These are phyloP conservation scores for Leptodontidium sp. DNA, from an alignment of 2,329 filamentous ascomycete species.

Conservation along the genomic window DNA sequence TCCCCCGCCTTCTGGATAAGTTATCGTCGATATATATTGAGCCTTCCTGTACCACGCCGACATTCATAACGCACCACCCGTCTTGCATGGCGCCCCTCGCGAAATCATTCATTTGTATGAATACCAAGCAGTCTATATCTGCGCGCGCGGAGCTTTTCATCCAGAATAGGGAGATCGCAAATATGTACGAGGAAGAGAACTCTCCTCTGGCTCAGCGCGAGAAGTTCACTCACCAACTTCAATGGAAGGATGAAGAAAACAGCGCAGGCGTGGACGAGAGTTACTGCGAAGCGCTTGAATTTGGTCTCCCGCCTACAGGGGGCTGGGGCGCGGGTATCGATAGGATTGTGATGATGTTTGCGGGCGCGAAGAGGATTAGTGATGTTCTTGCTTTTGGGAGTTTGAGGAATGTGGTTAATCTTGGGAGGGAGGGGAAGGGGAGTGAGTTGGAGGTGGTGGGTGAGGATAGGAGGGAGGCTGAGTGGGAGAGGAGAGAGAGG, in stretches of 20 bases:
- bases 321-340: conserved; percentile 97
- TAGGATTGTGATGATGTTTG: conserved; percentile 89
- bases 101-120: conserved; percentile 77
- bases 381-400: conserved; percentile 92
- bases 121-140: conserved; percentile 71
- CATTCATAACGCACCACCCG: conserved; percentile 90
- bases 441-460: neutral
- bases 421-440: conserved; percentile 42
- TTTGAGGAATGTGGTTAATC: conserved; percentile 70
- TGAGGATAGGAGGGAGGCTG: neutral
- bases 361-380: conserved; percentile 78
- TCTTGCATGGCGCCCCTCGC: conserved; percentile 90
- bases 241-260: conserved; percentile 49
- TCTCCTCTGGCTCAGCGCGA: conserved; percentile 83
- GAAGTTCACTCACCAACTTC: conserved; percentile 75
- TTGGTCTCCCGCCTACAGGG: conserved; percentile 92
- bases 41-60: conserved; percentile 73
- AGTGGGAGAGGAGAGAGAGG: neutral
- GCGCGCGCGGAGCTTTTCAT: conserved; percentile 89
- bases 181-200: conserved; percentile 99
- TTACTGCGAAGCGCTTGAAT: conserved; percentile 85
- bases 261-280: conserved; percentile 61
- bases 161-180: conserved; percentile 81
- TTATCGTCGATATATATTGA: conserved; percentile 82
- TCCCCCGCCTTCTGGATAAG: conserved; percentile 80